These are phyloP conservation scores for Luzula sylvatica DNA, from an alignment of 176 grass and related monocot genomes.

Conservation along the genomic window DNA sequence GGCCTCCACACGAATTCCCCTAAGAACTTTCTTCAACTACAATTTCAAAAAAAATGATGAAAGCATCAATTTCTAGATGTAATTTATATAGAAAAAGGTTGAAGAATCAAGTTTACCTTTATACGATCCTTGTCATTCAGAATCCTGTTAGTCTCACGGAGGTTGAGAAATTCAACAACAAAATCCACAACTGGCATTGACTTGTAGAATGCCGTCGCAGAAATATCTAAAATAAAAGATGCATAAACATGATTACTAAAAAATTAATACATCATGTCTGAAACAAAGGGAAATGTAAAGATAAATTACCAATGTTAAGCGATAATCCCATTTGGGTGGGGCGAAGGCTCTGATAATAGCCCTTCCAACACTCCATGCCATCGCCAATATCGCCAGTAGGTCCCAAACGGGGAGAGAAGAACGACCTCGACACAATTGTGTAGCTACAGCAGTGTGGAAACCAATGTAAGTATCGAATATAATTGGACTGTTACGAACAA, in stretches of 20 bases:
- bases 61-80: neutral
- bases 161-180: slow-evolving; percentile 33
- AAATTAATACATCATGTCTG: neutral
- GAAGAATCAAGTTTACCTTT: slow-evolving; percentile 36
- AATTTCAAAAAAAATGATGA: neutral
- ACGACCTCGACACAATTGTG: slow-evolving; percentile 56
- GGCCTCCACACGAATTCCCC: slow-evolving; percentile 54
- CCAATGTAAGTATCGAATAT: neutral
- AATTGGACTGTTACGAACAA: neutral
- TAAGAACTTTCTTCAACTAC: slow-evolving; percentile 67
- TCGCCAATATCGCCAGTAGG: slow-evolving; percentile 46
- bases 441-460: slow-evolving; percentile 43
- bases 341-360: slow-evolving; percentile 83
- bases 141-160: slow-evolving; percentile 25
- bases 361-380: slow-evolving; percentile 84
- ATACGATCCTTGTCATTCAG: slow-evolving; percentile 42
- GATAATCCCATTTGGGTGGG: slow-evolving; percentile 86
- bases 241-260: neutral
- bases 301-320: slow-evolving; percentile 50
- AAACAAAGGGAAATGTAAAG: neutral
- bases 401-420: slow-evolving; percentile 62
- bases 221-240: slow-evolving; percentile 45
- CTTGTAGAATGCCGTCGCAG: slow-evolving; percentile 80
- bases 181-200: slow-evolving; percentile 46
- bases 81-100: neutral